Evolutionary conservation across 192 early-diverging fungal genomes (phyloP), one percentile per base, ranked within the genome.

Genomic region (Linnemannia exigua): DNA sequence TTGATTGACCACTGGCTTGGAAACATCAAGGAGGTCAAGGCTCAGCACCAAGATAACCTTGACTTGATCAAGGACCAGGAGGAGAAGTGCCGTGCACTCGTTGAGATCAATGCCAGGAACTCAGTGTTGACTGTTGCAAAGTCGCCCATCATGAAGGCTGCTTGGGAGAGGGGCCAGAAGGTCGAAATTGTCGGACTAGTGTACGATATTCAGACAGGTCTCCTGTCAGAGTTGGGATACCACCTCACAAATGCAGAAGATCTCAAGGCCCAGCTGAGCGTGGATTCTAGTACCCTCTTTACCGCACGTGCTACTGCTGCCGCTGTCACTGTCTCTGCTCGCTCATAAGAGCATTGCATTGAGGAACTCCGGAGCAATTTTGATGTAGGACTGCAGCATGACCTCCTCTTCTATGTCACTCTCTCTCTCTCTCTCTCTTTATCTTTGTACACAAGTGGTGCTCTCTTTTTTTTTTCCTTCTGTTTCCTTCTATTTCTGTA

Each of bases 1-100:
- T 84, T 96, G 33, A 93, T 99, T 36, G 96, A 99, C 82, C 95
- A 96, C 89, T 99, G 98, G 98, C 90, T 99, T 41, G 88, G 92
- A 15, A 91, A 92, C 81, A 95, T 98, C 87, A 95, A 96, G 88
- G 96, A 96, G 78, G 89, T 97, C 50, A 95, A 95, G 74, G 52
- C 90, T 70, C 86, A 91, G 28, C 84, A 86, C 44, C 75, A 72
- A 25, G 38, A 50, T 15, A 85, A 89, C 51, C 31, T 92, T 1
- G 80, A 90, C 16, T 25, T 33, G 38, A 82, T 87, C 38, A 41
- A 88, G 54, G 82, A 82, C 36, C 78, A 90, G 58, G 70, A 85
- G 22, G 89, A 89, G 33, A 84, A 87, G 37, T 87, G 76, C 33
- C 90, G 92, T 36, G 88, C 87, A 22, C 76, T 95, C 38, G 90